Base-by-base conservation (phyloP, 768 basidiomycete genomes). In the Tubosaeta sp. region DNA sequence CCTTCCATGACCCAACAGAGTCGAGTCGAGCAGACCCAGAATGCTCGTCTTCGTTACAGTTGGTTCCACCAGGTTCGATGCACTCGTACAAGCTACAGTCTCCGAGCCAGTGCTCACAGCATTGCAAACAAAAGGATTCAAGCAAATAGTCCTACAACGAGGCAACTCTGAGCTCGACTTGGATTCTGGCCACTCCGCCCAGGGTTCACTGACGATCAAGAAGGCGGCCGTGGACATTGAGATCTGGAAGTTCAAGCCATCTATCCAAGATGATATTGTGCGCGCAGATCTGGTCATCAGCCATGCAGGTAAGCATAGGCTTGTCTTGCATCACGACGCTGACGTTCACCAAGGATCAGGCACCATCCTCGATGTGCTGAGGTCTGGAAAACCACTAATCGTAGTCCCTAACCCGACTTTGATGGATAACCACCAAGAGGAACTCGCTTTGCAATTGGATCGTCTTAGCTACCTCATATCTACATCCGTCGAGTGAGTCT, bases 381-480 rank as follows among this genome's bases (percentile, higher is more conserved):
- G 93, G 29, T 72, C 80, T 44, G 75, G 77, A 42, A 92, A 87
- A 61, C 79, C 81, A 7, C 73, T 99, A 56, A 85, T 99, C 56
- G 87, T 90, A 4, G 84, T 96, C 3, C 94, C 94, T 11, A 99
- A 99, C 66, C 73, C 84, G 38, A 86, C 89, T 0, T 72, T 99
- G 27, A 78, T 94, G 66, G 86, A 96, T 67, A 90, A 96, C 65
- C 95, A 99, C 63, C 95, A 99, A 73, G 76, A 83, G 48, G 92
- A 99, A 62, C 75, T 99, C 6, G 92, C 95, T 0, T 68, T 76
- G 35, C 81, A 83, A 12, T 72, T 99, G 48, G 74, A 75, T 14
- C 67, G 64, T 16, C 74, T 80, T 31, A 77, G 79, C 6, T 75
- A 90, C 68, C 70, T 93, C 41, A 76, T 68, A 52, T 69, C 81